phyloP scores from a whole-genome alignment of 2,329 filamentous ascomycete genomes.

The Calycina herbarum region DNA sequence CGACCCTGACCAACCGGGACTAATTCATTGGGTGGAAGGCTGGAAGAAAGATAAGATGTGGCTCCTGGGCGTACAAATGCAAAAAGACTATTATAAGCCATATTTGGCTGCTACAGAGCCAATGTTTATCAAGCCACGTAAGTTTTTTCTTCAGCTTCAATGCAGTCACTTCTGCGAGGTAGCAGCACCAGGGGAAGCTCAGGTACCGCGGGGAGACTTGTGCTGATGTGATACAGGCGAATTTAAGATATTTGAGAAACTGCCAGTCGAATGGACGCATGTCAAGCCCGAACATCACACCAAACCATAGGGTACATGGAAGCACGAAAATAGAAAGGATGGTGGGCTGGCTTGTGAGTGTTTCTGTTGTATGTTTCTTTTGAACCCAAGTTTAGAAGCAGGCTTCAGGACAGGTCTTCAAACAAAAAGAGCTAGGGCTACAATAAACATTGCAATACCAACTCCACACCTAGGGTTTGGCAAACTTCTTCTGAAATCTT shows the following conservation, averaged over 20 bases:
- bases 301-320: neutral
- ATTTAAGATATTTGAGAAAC: conserved; percentile 11
- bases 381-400: neutral
- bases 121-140: conserved; percentile 15
- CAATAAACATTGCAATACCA: neutral
- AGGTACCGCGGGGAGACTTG: neutral
- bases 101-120: conserved; percentile 16
- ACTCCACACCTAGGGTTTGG: neutral
- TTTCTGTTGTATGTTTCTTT: neutral
- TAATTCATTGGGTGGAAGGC: conserved; percentile 43
- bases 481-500: conserved; percentile 11
- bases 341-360: neutral
- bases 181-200: neutral
- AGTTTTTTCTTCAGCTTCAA: neutral
- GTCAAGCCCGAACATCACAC: conserved; percentile 11
- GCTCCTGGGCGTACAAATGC: conserved; percentile 15
- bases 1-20: conserved; percentile 40
- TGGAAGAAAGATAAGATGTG: conserved; percentile 34
- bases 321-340: neutral
- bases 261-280: conserved; percentile 9
- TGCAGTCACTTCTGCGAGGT: neutral
- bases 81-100: conserved; percentile 18
- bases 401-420: neutral
- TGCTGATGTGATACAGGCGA: conserved; percentile 8
- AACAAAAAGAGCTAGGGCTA: neutral